Evolutionary conservation across 2,329 filamentous ascomycete species (phyloP), one percentile per base, ranked within the genome.

Genomic region (Capronia epimyces): DNA sequence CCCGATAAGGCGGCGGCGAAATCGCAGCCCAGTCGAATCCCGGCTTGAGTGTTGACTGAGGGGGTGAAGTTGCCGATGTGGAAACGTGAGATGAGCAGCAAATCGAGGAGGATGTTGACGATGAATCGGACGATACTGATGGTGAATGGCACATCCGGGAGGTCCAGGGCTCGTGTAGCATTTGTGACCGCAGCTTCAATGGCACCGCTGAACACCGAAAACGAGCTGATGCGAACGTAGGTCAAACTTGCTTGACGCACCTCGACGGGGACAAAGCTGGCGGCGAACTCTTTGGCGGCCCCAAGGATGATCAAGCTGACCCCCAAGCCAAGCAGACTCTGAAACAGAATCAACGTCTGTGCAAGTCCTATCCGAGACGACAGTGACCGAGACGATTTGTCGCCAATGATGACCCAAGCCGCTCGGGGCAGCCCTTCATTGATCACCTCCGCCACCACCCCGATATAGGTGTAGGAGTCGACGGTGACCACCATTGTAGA

Each of bases 381-480:
- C 0, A 76, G 63, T 0, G 70, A 69, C 1, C 82, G 75, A 1
- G 76, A 79, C 0, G 77, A 67, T 22, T 75, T 75, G 65, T 88
- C 82, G 6, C 82, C 83, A 50, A 88, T 86, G 50, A 86, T 75
- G 4, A 82, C 71, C 79, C 81, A 89, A 0, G 82, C 75, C 0
- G 83, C 80, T 18, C 83, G 75, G 0, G 84, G 84, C 0, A 89
- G 76, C 0, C 84, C 84, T 63, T 89, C 84, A 57, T 88, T 88
- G 13, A 89, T 66, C 0, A 86, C 82, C 62, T 88, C 81, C 1
- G 77, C 78, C 0, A 87, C 72, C 0, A 81, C 76, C 16, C 77
- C 75, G 52, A 88, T 85, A 64, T 88, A 88, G 0, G 82, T 87
- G 65, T 84, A 86, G 27, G 27, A 29, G 13, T 29, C 27, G 8